Evolutionary conservation across 768 basidiomycete species (phyloP), one percentile per base, ranked within the genome.

Genomic region (Lentinula lateritia): DNA sequence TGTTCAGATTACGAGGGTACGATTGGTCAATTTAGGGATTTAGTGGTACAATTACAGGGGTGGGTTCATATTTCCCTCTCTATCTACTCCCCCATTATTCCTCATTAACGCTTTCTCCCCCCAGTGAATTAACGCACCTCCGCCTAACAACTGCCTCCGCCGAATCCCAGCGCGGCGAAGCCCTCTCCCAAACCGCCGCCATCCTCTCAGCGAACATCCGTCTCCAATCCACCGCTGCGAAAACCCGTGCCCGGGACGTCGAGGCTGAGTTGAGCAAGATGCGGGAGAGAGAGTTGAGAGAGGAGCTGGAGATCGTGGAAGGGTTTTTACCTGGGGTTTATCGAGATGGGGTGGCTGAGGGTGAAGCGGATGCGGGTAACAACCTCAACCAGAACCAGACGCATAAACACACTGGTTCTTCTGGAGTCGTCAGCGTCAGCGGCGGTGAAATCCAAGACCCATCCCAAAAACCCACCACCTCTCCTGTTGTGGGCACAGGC

Each of bases 171-270:
- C 91, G 91, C 2, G 89, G 90, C 1, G 85, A 86, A 0, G 90
- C 93, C 15, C 88, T 85, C 13, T 91, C 89, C 1, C 95, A 98
- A 68, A 90, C 92, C 0, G 95, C 95, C 2, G 90, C 92, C 2
- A 89, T 98, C 80, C 88, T 98, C 82, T 93, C 94, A 50, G 79
- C 97, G 57, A 98, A 98, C 72, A 82, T 97, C 72, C 97, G 93
- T 71, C 81, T 99, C 5, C 96, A 98, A 72, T 92, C 92, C 0
- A 84, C 93, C 2, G 94, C 90, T 0, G 81, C 89, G 35, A 97
- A 96, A 81, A 91, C 92, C 65, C 95, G 96, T 67, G 88, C 92
- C 5, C 88, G 87, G 72, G 86, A 83, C 13, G 90, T 98, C 61
- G 96, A 98, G 62, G 81, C 95, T 16, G 97, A 98, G 70, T 75